Evolutionary conservation across 192 early-diverging fungal genomes (phyloP).

Genomic region (Linnemannia exigua): DNA sequence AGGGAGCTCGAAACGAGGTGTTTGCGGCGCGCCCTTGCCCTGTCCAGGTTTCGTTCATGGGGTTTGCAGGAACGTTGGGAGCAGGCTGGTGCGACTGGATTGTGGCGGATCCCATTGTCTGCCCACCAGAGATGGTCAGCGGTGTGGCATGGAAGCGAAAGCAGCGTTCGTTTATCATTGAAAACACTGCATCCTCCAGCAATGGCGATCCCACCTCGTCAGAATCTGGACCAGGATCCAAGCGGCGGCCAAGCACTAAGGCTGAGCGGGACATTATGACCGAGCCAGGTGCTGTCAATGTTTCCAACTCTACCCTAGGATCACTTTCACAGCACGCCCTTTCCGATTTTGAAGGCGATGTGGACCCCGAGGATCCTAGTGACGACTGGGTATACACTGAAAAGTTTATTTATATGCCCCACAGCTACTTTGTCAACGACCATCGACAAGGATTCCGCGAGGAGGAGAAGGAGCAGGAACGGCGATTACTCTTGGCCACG

Average conservation of each 20-base stretch:
- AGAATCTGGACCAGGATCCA: slow-evolving; percentile 18
- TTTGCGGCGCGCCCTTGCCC: slow-evolving; percentile 93
- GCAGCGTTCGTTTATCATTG: slow-evolving; percentile 60
- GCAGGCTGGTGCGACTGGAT: slow-evolving; percentile 89
- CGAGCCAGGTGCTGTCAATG: slow-evolving; percentile 35
- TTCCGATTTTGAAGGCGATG: slow-evolving; percentile 67
- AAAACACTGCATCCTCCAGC: slow-evolving; percentile 7
- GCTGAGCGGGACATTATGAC: slow-evolving; percentile 22
- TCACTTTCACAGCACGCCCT: slow-evolving; percentile 7
- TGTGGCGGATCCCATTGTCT: slow-evolving; percentile 82
- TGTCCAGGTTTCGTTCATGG: slow-evolving; percentile 93
- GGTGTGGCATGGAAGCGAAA: slow-evolving; percentile 67
- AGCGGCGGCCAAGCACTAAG: slow-evolving; percentile 23
- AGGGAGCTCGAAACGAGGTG: slow-evolving; percentile 93
- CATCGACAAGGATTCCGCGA: slow-evolving; percentile 94
- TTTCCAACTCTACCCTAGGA: neutral
- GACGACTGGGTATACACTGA: slow-evolving; percentile 88
- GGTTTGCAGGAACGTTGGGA: slow-evolving; percentile 94
- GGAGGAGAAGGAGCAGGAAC: slow-evolving; percentile 69
- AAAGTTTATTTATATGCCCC: slow-evolving; percentile 92
- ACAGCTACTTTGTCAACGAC: slow-evolving; percentile 96
- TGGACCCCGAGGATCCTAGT: slow-evolving; percentile 68
- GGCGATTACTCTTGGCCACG: slow-evolving; percentile 28
- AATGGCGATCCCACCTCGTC: neutral
- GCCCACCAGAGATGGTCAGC: slow-evolving; percentile 77